Evolutionary conservation across 768 basidiomycete species (phyloP), one percentile per base, ranked within the genome.

Genomic region (Collybia sordida): DNA sequence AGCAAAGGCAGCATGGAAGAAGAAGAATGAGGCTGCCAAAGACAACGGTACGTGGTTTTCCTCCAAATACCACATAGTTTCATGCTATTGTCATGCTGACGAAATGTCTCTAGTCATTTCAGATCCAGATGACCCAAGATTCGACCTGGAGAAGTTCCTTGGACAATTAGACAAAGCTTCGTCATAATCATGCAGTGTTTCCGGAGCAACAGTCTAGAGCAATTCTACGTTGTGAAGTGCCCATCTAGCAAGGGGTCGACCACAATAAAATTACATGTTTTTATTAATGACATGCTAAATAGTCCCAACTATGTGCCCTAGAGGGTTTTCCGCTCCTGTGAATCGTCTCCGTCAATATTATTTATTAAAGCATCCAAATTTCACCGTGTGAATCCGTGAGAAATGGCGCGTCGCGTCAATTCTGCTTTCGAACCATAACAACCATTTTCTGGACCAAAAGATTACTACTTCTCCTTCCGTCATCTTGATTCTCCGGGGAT

Each of bases 51-150:
- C 76, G 83, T 77, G 22, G 18, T 44, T 44, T 17, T 42, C 35
- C 39, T 52, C 53, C 34, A n/a, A n/a, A n/a, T n/a, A n/a, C n/a
- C n/a, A n/a, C n/a, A n/a, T n/a, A n/a, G n/a, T n/a, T n/a, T 11
- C 31, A 21, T 45, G 19, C 51, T 38, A 37, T 45, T 27, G 42
- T 43, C 18, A 42, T 50, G 35, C 57, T 58, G 34, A 61, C 50
- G 6, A 28, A 22, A 31, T 28, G 55, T 47, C 40, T 47, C 34
- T 69, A 95, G 94, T 96, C 58, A 76, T 97, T 57, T 88, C 93
- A 56, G 85, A 99, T 77, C 91, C 94, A 36, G 96, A 98, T 60
- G 86, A 98, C 71, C 93, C 96, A 46, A 84, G 82, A 56, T 99
- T 98, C 72, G 94, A 98, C 78, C 77, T 98, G 66, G 96, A 98